A percentile compares a stretch with the other conserved stretches of the same genome.
These are phyloP conservation scores for Persicaria tinctoria DNA, from an alignment of 148 eudicot species.

Conservation along the genomic window DNA sequence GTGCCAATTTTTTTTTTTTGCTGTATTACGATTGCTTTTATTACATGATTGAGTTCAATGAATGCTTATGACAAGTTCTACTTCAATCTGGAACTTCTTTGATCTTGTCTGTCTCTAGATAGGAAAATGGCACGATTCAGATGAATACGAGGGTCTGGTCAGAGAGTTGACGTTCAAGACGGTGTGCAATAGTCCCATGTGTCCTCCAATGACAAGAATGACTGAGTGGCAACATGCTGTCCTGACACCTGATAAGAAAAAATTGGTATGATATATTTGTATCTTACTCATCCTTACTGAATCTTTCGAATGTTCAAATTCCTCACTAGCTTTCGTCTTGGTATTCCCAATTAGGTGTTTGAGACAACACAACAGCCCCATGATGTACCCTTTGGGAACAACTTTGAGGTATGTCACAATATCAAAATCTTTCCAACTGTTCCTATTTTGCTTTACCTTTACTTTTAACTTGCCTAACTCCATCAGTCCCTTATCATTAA, in stretches of 20 bases:
- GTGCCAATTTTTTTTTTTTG: constrained; percentile 11
- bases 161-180: constrained; percentile 77
- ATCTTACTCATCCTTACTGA: background rate
- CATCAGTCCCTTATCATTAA: background rate
- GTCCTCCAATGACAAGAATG: constrained; percentile 91
- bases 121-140: constrained; percentile 83
- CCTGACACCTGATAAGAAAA: constrained; percentile 53
- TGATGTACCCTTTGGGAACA: constrained; percentile 93
- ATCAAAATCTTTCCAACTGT: background rate
- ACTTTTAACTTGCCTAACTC: background rate
- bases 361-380: constrained; percentile 89
- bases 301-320: background rate
- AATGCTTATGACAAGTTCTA: background rate
- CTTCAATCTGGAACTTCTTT: background rate
- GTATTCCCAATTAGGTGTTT: constrained; percentile 45
- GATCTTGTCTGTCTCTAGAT: constrained; percentile 29
- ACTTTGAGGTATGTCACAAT: constrained; percentile 59
- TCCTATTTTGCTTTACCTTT: background rate
- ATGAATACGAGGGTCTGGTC: constrained; percentile 82
- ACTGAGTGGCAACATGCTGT: constrained; percentile 88
- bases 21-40: background rate
- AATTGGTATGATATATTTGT: constrained; percentile 32
- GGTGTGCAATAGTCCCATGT: constrained; percentile 71
- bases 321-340: background rate
- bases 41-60: background rate